Base-by-base conservation (phyloP, 768 basidiomycete species). In the Lactifluus echinatus region DNA sequence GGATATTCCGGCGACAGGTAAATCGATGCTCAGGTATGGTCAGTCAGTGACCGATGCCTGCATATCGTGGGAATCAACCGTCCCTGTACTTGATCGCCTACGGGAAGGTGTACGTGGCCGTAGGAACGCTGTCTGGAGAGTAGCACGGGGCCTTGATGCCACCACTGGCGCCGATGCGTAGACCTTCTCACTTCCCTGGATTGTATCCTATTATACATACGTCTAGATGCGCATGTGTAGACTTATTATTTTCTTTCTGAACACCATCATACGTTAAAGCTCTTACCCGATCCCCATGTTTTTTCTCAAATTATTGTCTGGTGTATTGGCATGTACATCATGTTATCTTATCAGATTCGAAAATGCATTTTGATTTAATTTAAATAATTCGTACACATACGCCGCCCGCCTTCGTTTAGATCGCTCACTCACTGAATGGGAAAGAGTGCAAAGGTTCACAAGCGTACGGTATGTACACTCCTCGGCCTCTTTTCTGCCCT, bases 21-120 rank as follows among this genome's bases (percentile, higher is more conserved):
- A 85, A 1, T 72, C 78, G 7, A 85, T 80, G 11, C 73, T 95
- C 45, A 84, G 78, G 65, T 92, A 91, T 65, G 93, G 93, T 26
- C 84, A 87, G 68, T 88, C 86, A 8, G 88, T 94, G 6, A 93
- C 93, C 23, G 90, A 93, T 71, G 87, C 87, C 8, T 95, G 90
- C 71, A 77, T 98, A 48, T 85, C 87, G 42, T 97, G 93, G 93
- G 84, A 91, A 65, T 80, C 80, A 64, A 95, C 95, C 3, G 76
- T 93, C 5, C 83, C 84, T 2, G 76, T 82, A 1, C 77, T 99
- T 50, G 85, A 98, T 48, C 81, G 86, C 48, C 78, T 99, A 19
- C 81, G 95, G n/a, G 80, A 84, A 65, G 96, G 88, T 52, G 93
- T 98, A 4, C 83, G 79, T 51, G 87, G 84, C 33, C 83, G 95